Conservation (phyloP, 2,329 filamentous ascomycete genomes). For the Thielaviopsis punctulata region DNA sequence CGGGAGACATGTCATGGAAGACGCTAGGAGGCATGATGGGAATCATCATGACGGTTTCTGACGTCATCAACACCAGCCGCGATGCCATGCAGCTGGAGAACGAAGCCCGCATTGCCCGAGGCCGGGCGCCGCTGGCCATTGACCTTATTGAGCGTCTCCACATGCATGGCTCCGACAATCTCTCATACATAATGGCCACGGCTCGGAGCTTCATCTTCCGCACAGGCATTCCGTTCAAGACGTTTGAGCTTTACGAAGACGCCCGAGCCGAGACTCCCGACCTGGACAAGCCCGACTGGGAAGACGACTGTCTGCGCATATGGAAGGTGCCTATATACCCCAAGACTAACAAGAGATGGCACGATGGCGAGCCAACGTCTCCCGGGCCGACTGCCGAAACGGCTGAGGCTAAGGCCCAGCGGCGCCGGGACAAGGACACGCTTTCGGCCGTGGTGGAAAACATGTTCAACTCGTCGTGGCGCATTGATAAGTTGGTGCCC, state of each 20-base stretch:
- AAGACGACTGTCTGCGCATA: constrained; percentile 61
- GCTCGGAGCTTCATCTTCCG: constrained; percentile 73
- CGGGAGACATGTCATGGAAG: constrained; percentile 58
- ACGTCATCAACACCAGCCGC: constrained; percentile 35
- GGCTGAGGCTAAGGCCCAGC: constrained; percentile 7
- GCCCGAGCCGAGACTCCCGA: constrained; percentile 18
- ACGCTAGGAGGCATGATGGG: constrained; percentile 71
- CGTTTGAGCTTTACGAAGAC: constrained; percentile 46
- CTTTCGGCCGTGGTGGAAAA: constrained; percentile 15
- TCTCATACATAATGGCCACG: constrained; percentile 67
- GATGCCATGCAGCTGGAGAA: constrained; percentile 25
- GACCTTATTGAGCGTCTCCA: constrained; percentile 26
- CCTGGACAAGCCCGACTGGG: constrained; percentile 43
- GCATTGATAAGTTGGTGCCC: constrained; percentile 50
- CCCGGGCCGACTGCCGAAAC: not conserved
- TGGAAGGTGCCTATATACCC: constrained; percentile 58
- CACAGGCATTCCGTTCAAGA: constrained; percentile 56
- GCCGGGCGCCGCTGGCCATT: constrained; percentile 17
- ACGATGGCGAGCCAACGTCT: constrained; percentile 6
- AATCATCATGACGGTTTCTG: constrained; percentile 68
- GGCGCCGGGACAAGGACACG: constrained; percentile 12
- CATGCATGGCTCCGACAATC: constrained; percentile 67
- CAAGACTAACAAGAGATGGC: constrained; percentile 15
- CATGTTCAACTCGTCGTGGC: constrained; percentile 35
- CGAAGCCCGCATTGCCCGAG: constrained; percentile 23